Conservation (phyloP, 1,284 basidiomycete genomes). For the Irpex sp. region DNA sequence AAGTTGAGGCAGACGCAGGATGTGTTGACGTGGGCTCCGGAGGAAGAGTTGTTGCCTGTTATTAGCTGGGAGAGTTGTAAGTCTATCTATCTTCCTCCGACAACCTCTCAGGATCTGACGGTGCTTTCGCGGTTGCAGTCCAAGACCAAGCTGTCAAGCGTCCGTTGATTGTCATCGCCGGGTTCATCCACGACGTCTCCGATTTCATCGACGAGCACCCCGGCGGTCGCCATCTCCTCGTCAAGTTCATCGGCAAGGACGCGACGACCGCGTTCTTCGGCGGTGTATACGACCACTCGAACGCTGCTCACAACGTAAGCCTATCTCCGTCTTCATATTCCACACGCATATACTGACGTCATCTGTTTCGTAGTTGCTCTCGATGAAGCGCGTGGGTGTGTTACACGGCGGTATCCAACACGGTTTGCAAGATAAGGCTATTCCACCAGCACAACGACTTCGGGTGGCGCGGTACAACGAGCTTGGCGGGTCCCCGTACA, state of each 20-base stretch:
- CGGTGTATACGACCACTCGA: slow-evolving; percentile 91
- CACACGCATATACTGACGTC: slow-evolving; percentile 17
- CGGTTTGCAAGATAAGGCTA: slow-evolving; percentile 59
- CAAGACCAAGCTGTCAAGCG: slow-evolving; percentile 74
- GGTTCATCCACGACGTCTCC: slow-evolving; percentile 89
- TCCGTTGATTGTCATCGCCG: slow-evolving; percentile 78
- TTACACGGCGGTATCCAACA: slow-evolving; percentile 72
- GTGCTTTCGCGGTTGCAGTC: slow-evolving; percentile 37
- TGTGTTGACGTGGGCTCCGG: slow-evolving; percentile 75
- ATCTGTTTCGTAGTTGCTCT: slow-evolving; percentile 47
- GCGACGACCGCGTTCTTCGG: slow-evolving; percentile 93
- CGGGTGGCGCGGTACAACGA: slow-evolving; percentile 66
- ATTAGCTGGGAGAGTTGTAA: slow-evolving; percentile 84
- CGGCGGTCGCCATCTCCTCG: slow-evolving; percentile 70
- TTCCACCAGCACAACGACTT: slow-evolving; percentile 69
- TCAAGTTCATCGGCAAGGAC: slow-evolving; percentile 72
- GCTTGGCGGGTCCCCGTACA: slow-evolving; percentile 45
- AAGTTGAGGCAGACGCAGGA: slow-evolving; percentile 72
- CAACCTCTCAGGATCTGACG: background rate
- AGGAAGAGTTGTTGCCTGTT: slow-evolving; percentile 75
- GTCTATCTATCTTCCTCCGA: slow-evolving; percentile 23
- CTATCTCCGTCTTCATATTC: background rate
- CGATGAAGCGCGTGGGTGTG: slow-evolving; percentile 90
- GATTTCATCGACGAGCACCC: slow-evolving; percentile 91
- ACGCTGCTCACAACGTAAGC: slow-evolving; percentile 83